phyloP scores from a whole-genome alignment of 768 basidiomycete species.

The Pleurotus salmoneostramineus region DNA sequence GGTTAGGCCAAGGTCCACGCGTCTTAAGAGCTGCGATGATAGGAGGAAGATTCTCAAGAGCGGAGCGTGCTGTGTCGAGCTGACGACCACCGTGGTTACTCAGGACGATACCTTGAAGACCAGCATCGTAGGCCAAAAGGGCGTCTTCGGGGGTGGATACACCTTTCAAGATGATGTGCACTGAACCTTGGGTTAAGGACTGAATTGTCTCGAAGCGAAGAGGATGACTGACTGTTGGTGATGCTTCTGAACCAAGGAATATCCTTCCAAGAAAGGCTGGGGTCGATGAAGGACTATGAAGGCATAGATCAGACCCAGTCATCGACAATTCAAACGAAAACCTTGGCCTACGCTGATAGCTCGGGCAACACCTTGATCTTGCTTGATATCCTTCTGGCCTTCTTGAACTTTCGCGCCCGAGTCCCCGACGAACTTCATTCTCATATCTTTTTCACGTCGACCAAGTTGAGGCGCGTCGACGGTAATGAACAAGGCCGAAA shows the following conservation, averaged over 20 bases:
- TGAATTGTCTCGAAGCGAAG: constrained; percentile 8
- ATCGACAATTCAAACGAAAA: background rate
- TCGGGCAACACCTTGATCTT: constrained; percentile 87
- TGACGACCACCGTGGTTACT: constrained; percentile 85
- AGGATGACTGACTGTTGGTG: constrained; percentile 48
- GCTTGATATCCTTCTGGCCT: constrained; percentile 59
- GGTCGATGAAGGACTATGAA: constrained; percentile 88
- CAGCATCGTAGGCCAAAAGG: constrained; percentile 74
- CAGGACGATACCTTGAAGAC: constrained; percentile 72
- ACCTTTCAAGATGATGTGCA: constrained; percentile 90
- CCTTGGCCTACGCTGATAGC: constrained; percentile 74
- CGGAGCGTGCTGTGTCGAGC: constrained; percentile 79
- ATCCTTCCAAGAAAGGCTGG: constrained; percentile 83
- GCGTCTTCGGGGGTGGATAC: constrained; percentile 57
- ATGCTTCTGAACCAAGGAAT: constrained; percentile 79
- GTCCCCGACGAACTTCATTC: constrained; percentile 90
- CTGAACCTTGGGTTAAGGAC: constrained; percentile 43
- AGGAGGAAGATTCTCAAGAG: constrained; percentile 83
- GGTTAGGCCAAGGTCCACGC: constrained; percentile 74
- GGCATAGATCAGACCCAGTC: background rate
- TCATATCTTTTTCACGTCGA: constrained; percentile 95
- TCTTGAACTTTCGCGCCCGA: constrained; percentile 47
- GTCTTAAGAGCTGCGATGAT: constrained; percentile 71
- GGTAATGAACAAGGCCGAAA: constrained; percentile 94
- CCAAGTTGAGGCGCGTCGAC: constrained; percentile 98